These are phyloP conservation scores for Plasmodium yoelii DNA, from an alignment of 169 alveolate genomes.

Conservation along the genomic window DNA sequence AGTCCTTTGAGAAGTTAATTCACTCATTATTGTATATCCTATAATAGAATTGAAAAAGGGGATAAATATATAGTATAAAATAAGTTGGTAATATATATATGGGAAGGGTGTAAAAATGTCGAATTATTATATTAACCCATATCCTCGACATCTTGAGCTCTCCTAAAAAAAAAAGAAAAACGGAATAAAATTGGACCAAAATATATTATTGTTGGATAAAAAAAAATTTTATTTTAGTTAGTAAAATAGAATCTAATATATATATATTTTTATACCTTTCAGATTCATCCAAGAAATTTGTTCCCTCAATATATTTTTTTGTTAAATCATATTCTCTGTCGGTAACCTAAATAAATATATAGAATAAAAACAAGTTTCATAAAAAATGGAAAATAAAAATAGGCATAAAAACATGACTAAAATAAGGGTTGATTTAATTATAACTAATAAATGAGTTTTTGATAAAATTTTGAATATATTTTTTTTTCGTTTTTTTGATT, in stretches of 20 bases:
- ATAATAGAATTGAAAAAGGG: not conserved
- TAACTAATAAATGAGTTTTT: no score
- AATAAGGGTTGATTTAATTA: no score
- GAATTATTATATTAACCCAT: conserved; percentile 24
- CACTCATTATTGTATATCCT: conserved; percentile 75
- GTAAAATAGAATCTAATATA: not conserved
- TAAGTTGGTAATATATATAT: not conserved
- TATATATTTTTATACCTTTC: conserved; percentile 40
- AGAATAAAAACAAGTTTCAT: not conserved
- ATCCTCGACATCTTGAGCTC: conserved; percentile 76
- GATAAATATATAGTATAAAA: not conserved
- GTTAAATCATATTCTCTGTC: conserved; percentile 29
- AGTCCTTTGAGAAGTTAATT: conserved; percentile 53
- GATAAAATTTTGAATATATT: no score
- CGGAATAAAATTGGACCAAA: not conserved
- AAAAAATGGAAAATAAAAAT: not conserved
- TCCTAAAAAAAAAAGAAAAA: conserved; percentile 38
- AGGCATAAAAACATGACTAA: not conserved
- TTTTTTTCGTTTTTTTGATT: no score
- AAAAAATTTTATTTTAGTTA: not conserved
- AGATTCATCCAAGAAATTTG: conserved; percentile 43
- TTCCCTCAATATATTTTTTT: conserved; percentile 59
- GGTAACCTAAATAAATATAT: conserved; percentile 16
- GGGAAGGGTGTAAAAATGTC: not conserved
- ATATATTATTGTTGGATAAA: not conserved